Evolutionary conservation across 352 stramenopile genomes (phyloP).

Genomic region (Aphanomyces euteiches): DNA sequence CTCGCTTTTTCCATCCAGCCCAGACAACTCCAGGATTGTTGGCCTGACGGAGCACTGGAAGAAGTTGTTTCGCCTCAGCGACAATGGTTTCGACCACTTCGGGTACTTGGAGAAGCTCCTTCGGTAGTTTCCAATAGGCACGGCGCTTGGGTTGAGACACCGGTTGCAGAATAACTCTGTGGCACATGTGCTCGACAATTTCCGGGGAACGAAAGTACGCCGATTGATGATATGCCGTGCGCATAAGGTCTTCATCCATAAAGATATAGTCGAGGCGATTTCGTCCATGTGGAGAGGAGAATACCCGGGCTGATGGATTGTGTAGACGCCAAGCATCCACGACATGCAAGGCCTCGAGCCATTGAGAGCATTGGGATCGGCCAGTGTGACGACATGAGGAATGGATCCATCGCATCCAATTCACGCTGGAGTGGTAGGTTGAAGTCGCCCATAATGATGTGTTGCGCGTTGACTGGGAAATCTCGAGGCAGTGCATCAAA

Average conservation of each 20-base stretch:
- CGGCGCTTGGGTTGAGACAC: not conserved
- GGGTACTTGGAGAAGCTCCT: not conserved
- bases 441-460: constrained; percentile 30
- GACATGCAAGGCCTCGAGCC: not conserved
- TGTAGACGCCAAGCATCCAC: constrained; percentile 35
- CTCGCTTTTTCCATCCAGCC: constrained; percentile 11
- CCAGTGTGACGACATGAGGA: not conserved
- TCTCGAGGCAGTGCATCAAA: constrained; percentile 3
- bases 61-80: not conserved
- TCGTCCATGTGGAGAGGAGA: constrained; percentile 19
- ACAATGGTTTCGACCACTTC: not conserved
- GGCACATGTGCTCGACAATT: not conserved
- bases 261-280: constrained; percentile 35
- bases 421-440: constrained; percentile 15
- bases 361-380: not conserved
- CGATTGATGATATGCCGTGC: not conserved
- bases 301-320: constrained; percentile 14
- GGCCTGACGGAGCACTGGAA: not conserved
- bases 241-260: not conserved
- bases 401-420: not conserved
- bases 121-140: constrained; percentile 1
- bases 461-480: not conserved
- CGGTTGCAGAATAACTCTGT: not conserved
- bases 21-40: not conserved
- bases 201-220: constrained; percentile 21